Evolutionary conservation across 345 rosid species (phyloP).

Genomic region (Gossypioides kirkii): DNA sequence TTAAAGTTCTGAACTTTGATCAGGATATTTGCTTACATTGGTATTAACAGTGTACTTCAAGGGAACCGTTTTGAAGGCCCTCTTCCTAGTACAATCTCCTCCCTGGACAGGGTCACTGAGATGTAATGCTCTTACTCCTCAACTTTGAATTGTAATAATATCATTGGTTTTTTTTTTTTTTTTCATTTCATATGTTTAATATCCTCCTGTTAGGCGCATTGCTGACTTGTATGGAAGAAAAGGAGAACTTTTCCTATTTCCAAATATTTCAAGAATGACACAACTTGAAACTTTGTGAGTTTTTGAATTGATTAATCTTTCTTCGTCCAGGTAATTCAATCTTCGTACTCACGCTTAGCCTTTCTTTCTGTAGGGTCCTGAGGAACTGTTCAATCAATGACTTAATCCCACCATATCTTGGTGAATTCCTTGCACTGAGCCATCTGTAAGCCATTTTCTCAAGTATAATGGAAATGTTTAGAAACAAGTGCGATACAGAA

Average conservation of each 20-base stretch:
- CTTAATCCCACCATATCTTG: conserved; percentile 4
- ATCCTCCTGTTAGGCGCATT: conserved; percentile 2
- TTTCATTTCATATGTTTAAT: too few relatives aligned
- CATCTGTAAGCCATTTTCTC: conserved; percentile 7
- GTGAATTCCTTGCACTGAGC: neutral
- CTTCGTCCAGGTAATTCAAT: neutral
- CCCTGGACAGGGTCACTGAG: conserved; percentile 4
- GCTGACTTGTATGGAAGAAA: conserved; percentile 6
- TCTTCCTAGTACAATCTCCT: conserved; percentile 4
- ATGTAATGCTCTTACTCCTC: neutral
- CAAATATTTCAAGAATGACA: neutral
- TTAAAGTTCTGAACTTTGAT: neutral
- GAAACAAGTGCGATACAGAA: neutral
- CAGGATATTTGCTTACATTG: neutral
- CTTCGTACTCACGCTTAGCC: neutral
- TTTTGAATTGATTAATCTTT: neutral
- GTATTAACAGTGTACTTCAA: conserved; percentile 3
- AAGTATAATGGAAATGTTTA: neutral
- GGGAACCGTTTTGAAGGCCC: conserved; percentile 12
- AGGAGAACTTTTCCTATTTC: conserved; percentile 5
- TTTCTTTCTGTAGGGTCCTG: conserved; percentile 7
- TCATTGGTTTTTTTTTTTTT: neutral
- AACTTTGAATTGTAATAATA: neutral
- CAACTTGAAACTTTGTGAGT: conserved; percentile 7
- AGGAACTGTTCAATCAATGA: conserved; percentile 10